Conservation (phyloP, 2,329 filamentous ascomycete genomes). For the Cladophialophora exuberans region DNA sequence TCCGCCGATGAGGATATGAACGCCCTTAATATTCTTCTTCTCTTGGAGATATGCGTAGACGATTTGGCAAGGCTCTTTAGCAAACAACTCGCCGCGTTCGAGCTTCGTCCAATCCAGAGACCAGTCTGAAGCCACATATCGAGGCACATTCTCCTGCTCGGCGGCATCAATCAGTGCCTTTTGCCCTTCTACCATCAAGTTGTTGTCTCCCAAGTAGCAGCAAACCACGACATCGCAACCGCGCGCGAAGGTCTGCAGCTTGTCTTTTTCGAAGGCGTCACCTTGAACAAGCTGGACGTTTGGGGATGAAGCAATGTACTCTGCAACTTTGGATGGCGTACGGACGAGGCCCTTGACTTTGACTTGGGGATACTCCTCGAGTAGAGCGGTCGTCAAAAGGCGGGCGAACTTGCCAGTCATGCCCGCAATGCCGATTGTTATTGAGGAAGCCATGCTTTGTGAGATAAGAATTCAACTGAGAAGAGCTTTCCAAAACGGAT, state of each 20-base stretch:
- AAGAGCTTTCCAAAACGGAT: too few relatives aligned
- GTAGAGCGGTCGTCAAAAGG: conserved; percentile 36
- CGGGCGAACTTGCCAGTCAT: conserved; percentile 42
- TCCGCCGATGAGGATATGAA: conserved; percentile 46
- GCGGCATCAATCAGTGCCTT: conserved; percentile 48
- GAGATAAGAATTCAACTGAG: too few relatives aligned
- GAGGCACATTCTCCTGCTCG: conserved; percentile 38
- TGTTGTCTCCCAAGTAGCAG: conserved; percentile 44
- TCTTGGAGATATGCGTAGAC: conserved; percentile 44
- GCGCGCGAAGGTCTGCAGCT: conserved; percentile 35
- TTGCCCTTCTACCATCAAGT: conserved; percentile 48
- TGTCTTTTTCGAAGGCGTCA: conserved; percentile 32
- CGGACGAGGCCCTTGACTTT: conserved; percentile 38
- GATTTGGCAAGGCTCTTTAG: conserved; percentile 47
- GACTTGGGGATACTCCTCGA: conserved; percentile 34
- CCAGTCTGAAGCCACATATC: conserved; percentile 49
- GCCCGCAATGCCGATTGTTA: conserved; percentile 38
- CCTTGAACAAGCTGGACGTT: conserved; percentile 36
- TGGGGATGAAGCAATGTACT: conserved; percentile 21
- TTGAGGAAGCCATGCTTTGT: too few relatives aligned
- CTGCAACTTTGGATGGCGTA: conserved; percentile 35
- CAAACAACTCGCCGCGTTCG: conserved; percentile 40
- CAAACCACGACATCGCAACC: conserved; percentile 45
- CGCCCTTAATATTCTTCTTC: conserved; percentile 42
- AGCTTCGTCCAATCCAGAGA: conserved; percentile 47